Base-by-base conservation (phyloP, 371 early-diverging fungal species). In the Funneliformis caledonium region DNA sequence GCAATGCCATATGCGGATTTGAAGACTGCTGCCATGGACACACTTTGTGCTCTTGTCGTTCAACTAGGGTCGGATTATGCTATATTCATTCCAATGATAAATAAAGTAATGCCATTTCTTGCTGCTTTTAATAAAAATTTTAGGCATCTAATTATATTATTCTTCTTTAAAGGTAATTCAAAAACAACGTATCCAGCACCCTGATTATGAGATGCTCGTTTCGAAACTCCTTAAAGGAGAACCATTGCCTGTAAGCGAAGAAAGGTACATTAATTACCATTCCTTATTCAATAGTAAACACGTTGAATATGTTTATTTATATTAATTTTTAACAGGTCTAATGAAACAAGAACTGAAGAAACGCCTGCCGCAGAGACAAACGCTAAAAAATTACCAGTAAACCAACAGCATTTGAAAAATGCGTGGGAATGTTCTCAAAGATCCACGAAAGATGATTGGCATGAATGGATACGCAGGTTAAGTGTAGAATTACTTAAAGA, bases 361-460 rank as follows among this genome's bases (percentile, higher is more conserved):
- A 81, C 84, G 1, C 85, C 86, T 0, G 82, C 84, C 48, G 83
- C 85, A 33, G 87, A 85, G 64, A 81, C 83, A 10, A 84, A 83
- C 37, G 81, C 82, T 47, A 89, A 89, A 77, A 94, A 93, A 81
- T 91, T 96, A 22, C 93, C 95, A 3, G 94, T 98, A 22, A 97
- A 97, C 84, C 97, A 96, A 62, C 89, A 89, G 69, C 91, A 93
- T 80, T 89, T 99, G 72, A 95, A 95, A 78, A 94, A 94, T 74
- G 94, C 97, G 1, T 98, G 98, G 98, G 96, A 96, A 72, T 93
- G 95, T 2, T 93, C 94, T 2, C 97, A 96, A 83, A 85, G 96
- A 78, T 93, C 95, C 2, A 95, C 97, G 1, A 94, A 93, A 80
- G 98, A 97, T 81, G 98, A 97, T 85, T 99, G 99, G 99, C 86